Percentiles rank a stretch among this genome's conserved stretches.
phyloP scores from a whole-genome alignment of 495 filamentous ascomycete species.

The Penicillium daleae region DNA sequence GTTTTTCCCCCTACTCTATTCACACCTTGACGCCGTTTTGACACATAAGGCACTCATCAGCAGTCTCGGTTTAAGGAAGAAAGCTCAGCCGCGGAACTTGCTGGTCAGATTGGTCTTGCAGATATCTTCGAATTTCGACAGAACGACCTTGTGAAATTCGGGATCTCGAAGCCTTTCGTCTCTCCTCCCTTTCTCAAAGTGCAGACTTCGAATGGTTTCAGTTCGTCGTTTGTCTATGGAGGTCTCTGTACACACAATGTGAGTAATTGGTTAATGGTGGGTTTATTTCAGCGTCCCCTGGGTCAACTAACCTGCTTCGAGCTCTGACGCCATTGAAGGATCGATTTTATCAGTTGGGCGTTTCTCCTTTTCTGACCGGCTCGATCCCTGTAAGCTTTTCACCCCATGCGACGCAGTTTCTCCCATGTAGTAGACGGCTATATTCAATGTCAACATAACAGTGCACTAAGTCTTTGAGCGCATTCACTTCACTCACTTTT shows the following conservation, averaged over 20 bases:
- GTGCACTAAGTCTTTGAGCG: not conserved
- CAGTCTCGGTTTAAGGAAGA: not conserved
- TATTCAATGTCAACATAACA: no score
- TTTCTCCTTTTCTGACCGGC: not conserved
- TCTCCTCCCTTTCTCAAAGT: not conserved
- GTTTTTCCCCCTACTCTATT: no score
- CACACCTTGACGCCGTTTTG: no score
- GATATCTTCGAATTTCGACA: not conserved
- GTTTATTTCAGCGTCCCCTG: no score
- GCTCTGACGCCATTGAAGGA: not conserved
- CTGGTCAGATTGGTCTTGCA: not conserved
- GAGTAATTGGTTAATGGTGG: not conserved
- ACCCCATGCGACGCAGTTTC: constrained; percentile 11
- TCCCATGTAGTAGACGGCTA: constrained; percentile 14
- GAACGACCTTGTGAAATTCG: not conserved
- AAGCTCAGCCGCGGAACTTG: not conserved
- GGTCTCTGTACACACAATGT: not conserved
- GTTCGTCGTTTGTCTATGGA: not conserved
- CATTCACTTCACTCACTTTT: constrained; percentile 9
- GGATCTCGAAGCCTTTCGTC: not conserved
- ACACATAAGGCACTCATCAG: not conserved
- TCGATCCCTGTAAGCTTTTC: not conserved
- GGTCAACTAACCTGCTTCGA: not conserved
- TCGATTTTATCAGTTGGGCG: not conserved
- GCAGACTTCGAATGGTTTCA: not conserved